phyloP scores from a whole-genome alignment of 805 yeast species.

The Kuraishia hungarica region DNA sequence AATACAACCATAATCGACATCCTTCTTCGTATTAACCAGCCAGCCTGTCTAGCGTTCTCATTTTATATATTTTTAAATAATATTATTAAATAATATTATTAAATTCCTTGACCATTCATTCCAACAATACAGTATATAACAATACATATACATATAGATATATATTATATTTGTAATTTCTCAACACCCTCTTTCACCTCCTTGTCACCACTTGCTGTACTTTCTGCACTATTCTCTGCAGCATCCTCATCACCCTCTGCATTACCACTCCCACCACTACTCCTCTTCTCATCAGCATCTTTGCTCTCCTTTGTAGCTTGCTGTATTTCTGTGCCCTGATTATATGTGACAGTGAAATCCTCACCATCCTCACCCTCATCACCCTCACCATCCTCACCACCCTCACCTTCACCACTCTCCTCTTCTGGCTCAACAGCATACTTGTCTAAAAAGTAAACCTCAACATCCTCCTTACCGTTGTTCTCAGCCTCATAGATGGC shows the following conservation, averaged over 20 bases:
- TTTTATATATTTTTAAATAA: too few species aligned
- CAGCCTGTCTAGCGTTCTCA: too few species aligned
- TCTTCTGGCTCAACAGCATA: conserved; percentile 63
- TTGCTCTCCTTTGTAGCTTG: conserved; percentile 37
- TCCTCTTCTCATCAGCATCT: conserved; percentile 12
- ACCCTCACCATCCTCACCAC: conserved; percentile 27
- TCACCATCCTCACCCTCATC: conserved; percentile 27
- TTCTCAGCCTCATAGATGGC: conserved; percentile 84
- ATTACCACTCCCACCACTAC: too few species aligned
- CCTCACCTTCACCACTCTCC: conserved; percentile 26
- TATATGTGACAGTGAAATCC: conserved; percentile 22
- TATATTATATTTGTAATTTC: neutral
- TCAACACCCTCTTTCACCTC: neutral
- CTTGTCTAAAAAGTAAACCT: conserved; percentile 64
- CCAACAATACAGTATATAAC: too few species aligned
- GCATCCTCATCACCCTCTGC: neutral
- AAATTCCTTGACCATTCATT: too few species aligned
- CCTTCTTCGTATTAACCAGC: too few species aligned
- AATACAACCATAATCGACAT: too few species aligned
- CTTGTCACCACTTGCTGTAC: neutral
- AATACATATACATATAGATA: too few species aligned
- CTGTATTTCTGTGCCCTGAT: conserved; percentile 44
- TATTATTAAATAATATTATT: too few species aligned
- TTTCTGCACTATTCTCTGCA: neutral
- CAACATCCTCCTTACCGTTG: conserved; percentile 67